These are phyloP conservation scores for Thermothielavioides terrestris DNA, from an alignment of 495 filamentous ascomycete genomes.

Conservation along the genomic window DNA sequence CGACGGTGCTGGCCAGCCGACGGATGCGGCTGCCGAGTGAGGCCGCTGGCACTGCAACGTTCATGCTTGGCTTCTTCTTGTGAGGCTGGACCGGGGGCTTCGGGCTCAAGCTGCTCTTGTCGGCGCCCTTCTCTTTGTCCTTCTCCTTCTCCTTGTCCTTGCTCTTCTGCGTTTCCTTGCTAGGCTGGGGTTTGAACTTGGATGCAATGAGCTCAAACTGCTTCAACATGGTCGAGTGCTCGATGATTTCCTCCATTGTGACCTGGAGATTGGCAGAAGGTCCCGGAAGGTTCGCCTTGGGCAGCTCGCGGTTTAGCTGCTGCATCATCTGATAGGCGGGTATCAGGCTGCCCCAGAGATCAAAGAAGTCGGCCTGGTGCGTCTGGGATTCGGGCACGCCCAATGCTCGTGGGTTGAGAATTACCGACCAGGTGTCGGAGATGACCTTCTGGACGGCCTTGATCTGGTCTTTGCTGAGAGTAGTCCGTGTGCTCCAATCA, in stretches of 20 bases:
- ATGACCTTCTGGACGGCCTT: conserved; percentile 29
- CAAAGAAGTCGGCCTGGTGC: conserved; percentile 40
- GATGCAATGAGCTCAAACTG: conserved; percentile 40
- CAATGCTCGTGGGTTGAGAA: conserved; percentile 32
- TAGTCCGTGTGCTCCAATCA: conserved; percentile 4
- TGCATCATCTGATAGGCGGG: conserved; percentile 38
- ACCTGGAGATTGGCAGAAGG: conserved; percentile 21
- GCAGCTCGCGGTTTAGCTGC: conserved; percentile 34
- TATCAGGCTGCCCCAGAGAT: conserved; percentile 41
- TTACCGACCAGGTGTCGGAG: conserved; percentile 31
- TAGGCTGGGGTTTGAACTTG: conserved; percentile 25
- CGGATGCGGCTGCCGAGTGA: conserved; percentile 24
- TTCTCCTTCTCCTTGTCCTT: conserved; percentile 13
- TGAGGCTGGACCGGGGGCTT: conserved; percentile 3
- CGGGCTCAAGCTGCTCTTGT: no score
- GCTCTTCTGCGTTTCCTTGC: conserved; percentile 2
- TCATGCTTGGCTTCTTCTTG: conserved; percentile 24
- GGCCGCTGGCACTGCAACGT: conserved; percentile 10
- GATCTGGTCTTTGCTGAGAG: conserved; percentile 21
- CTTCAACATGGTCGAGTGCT: conserved; percentile 39
- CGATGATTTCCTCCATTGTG: conserved; percentile 40
- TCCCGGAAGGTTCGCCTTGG: conserved; percentile 13
- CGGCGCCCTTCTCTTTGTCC: neutral
- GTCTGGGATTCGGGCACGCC: conserved; percentile 34
- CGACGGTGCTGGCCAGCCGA: conserved; percentile 25